phyloP scores from a whole-genome alignment of 2,329 filamentous ascomycete species.

The Alternaria viburni region DNA sequence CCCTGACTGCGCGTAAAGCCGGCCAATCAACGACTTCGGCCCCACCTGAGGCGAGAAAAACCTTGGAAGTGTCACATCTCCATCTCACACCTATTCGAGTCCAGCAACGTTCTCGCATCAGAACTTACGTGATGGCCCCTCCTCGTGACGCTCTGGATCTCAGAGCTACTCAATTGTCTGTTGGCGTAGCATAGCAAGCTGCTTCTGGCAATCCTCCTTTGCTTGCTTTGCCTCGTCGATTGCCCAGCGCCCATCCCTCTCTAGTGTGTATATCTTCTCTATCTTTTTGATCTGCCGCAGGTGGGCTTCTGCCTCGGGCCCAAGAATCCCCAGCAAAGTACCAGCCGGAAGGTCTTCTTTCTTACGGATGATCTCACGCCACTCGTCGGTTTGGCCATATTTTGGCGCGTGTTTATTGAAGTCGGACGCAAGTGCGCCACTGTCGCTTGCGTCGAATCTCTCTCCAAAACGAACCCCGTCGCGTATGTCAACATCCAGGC shows the following conservation, averaged over 20 bases:
- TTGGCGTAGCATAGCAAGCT: not conserved
- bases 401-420: not conserved
- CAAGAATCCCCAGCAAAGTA: not conserved
- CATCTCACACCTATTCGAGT: not conserved
- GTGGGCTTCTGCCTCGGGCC: not conserved
- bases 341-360: not conserved
- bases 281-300: not conserved
- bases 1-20: not conserved
- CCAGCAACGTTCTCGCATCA: not conserved
- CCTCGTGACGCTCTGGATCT: not conserved
- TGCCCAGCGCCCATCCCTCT: not conserved
- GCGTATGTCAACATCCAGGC: not conserved
- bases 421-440: not conserved
- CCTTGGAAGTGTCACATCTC: not conserved
- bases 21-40: not conserved
- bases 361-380: not conserved
- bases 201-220: not conserved
- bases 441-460: not conserved
- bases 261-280: not conserved
- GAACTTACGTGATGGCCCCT: not conserved
- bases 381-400: not conserved
- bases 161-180: not conserved
- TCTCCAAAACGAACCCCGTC: not conserved
- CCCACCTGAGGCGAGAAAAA: not conserved
- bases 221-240: not conserved